Percentiles rank a stretch among this genome's conserved stretches.
These are phyloP conservation scores for Skeletonema menzelii DNA, from an alignment of 108 stramenopile species.

Conservation along the genomic window DNA sequence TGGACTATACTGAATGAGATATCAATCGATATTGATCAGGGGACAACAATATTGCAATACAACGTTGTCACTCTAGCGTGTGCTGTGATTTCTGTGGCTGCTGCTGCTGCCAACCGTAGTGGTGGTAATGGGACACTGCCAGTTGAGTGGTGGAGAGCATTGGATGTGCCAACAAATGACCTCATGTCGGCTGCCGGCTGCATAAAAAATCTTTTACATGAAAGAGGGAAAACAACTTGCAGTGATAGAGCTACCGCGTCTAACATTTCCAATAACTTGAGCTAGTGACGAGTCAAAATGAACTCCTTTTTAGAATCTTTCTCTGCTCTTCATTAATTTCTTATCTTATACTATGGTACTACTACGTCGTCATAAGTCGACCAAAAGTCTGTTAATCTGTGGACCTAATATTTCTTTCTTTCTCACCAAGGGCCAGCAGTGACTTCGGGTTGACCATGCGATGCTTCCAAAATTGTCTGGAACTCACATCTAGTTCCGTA, in stretches of 20 bases:
- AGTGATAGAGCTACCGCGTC: background rate
- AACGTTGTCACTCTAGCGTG: constrained; percentile 51
- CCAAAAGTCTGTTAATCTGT: background rate
- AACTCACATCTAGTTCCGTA: constrained; percentile 82
- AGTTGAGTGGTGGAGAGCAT: constrained; percentile 35
- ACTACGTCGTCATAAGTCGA: too few relatives aligned
- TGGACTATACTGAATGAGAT: constrained; percentile 59
- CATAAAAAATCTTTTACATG: background rate
- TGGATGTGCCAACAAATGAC: constrained; percentile 29
- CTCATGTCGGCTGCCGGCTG: constrained; percentile 4
- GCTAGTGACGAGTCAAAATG: too few relatives aligned
- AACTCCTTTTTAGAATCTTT: too few relatives aligned
- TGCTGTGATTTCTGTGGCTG: constrained; percentile 58
- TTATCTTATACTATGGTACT: too few relatives aligned
- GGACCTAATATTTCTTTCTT: background rate
- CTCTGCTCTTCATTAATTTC: too few relatives aligned
- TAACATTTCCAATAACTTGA: too few relatives aligned
- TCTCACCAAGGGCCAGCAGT: background rate
- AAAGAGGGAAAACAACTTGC: background rate
- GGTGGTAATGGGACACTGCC: constrained; percentile 6
- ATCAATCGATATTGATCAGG: constrained; percentile 39
- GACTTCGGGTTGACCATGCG: background rate
- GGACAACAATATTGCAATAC: constrained; percentile 33
- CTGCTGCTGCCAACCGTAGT: background rate
- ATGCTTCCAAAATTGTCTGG: constrained; percentile 57